phyloP scores from a whole-genome alignment of 257 asterid species.

The Sherardia arvensis region DNA sequence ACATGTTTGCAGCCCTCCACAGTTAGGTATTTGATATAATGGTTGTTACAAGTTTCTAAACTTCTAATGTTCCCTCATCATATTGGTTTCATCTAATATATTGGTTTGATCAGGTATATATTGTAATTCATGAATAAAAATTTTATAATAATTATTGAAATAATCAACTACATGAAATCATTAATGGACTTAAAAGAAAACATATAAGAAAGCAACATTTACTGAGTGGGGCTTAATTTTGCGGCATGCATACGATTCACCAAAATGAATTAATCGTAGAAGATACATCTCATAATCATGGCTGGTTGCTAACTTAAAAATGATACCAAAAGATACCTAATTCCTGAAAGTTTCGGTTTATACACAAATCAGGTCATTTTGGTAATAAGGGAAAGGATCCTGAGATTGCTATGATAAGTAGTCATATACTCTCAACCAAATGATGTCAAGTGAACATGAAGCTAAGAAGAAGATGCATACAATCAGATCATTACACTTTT shows the following conservation, averaged over 20 bases:
- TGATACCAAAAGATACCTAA: neutral
- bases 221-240: neutral
- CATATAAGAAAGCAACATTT: neutral
- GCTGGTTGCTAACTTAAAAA: neutral
- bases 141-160: neutral
- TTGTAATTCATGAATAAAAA: slow-evolving; percentile 34
- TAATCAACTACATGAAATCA: neutral
- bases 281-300: too few relatives aligned
- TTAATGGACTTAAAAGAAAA: neutral
- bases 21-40: too few relatives aligned
- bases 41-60: too few relatives aligned
- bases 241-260: neutral
- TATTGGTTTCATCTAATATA: too few relatives aligned
- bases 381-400: neutral
- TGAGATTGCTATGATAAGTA: neutral
- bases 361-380: neutral
- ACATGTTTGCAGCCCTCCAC: too few relatives aligned
- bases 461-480: neutral
- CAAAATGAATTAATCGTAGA: neutral
- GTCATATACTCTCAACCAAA: neutral
- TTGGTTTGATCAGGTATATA: slow-evolving; percentile 23
- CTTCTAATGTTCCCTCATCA: too few relatives aligned
- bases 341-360: neutral
- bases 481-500: neutral
- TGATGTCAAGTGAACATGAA: neutral